Conservation (phyloP, 164 flowering plant species). For the Vitis rupestris region DNA sequence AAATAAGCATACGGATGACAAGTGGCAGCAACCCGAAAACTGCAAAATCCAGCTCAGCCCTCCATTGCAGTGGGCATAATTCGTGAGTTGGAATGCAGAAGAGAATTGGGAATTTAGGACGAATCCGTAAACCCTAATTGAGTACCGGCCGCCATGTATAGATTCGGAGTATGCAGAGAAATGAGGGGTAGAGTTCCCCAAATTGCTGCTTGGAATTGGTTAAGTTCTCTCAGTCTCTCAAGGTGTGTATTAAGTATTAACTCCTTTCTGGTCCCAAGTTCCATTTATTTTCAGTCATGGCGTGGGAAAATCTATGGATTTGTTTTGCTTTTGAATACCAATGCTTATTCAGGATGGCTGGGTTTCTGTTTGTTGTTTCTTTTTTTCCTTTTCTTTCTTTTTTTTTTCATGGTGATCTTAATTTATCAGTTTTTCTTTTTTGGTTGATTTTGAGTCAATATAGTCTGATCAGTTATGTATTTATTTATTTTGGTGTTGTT, state of each 20-base stretch:
- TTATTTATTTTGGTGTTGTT: no score
- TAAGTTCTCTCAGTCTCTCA: constrained; percentile 9
- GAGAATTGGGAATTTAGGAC: no score
- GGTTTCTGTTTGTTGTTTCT: no score
- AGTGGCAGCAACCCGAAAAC: not conserved
- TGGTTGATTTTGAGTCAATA: no score
- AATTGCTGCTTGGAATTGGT: constrained; percentile 7
- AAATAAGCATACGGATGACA: not conserved
- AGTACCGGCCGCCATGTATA: constrained; percentile 10
- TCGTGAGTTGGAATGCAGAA: no score
- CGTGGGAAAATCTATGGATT: not conserved
- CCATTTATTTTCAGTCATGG: no score
- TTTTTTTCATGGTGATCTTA: no score
- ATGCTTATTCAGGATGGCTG: not conserved
- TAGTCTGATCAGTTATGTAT: no score
- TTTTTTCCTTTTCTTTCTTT: no score
- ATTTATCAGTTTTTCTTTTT: no score
- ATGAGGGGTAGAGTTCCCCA: constrained; percentile 11
- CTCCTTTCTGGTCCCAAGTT: not conserved
- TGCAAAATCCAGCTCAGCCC: not conserved
- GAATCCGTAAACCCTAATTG: no score
- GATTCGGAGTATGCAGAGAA: not conserved
- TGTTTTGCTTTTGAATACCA: not conserved
- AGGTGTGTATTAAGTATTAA: constrained; percentile 9
- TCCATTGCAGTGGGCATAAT: no score